Evolutionary conservation across 352 stramenopile species (phyloP).

Genomic region (Pythium chondricola): DNA sequence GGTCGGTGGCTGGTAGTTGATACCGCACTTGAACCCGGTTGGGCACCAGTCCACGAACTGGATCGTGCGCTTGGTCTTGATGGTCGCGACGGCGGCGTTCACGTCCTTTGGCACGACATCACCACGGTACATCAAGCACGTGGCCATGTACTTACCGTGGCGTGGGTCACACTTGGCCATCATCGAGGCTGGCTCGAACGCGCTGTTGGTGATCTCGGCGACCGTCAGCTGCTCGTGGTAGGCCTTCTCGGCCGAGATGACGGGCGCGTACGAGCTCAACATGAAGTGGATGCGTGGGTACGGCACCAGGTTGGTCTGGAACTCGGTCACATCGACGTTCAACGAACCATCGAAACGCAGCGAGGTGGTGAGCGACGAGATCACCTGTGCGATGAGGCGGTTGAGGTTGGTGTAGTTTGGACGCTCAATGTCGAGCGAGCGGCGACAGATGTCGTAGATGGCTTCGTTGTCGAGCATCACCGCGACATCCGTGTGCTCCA

Average conservation of each 20-base stretch:
- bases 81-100: slow-evolving; percentile 92
- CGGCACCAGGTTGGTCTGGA: slow-evolving; percentile 99
- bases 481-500: slow-evolving; percentile 97
- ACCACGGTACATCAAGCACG: slow-evolving; percentile 98
- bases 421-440: slow-evolving; percentile 96
- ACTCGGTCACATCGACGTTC: slow-evolving; percentile 99
- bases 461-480: slow-evolving; percentile 99
- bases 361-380: slow-evolving; percentile 96
- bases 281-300: slow-evolving; percentile 99
- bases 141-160: slow-evolving; percentile 99
- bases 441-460: slow-evolving; percentile 97
- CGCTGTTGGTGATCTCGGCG: slow-evolving; percentile 97
- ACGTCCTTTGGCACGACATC: slow-evolving; percentile 91
- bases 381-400: slow-evolving; percentile 96
- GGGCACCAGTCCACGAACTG: slow-evolving; percentile 99
- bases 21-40: slow-evolving; percentile 98
- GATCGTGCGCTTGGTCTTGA: slow-evolving; percentile 98
- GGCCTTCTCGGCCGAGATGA: slow-evolving; percentile 97
- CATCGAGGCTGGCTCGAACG: slow-evolving; percentile 97
- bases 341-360: slow-evolving; percentile 97
- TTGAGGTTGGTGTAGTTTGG: slow-evolving; percentile 99
- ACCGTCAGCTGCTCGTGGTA: slow-evolving; percentile 97
- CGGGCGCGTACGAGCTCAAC: slow-evolving; percentile 96
- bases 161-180: slow-evolving; percentile 99
- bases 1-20: slow-evolving; percentile 98